Conservation (phyloP, 2,329 filamentous ascomycete species). For the Nakataea oryzae region DNA sequence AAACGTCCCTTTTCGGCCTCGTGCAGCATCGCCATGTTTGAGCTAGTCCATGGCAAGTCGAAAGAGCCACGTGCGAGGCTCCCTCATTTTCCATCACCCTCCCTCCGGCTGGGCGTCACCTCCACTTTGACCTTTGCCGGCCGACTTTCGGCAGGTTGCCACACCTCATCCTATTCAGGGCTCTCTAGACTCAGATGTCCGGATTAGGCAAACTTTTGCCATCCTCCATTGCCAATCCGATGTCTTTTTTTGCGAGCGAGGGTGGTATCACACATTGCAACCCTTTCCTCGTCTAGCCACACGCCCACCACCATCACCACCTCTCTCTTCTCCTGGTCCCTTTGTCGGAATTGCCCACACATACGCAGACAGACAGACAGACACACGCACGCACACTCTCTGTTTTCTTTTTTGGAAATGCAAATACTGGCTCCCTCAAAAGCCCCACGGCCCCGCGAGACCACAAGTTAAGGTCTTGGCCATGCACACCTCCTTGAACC, state of each 20-base stretch:
- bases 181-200: neutral
- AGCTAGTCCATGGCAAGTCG: neutral
- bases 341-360: neutral
- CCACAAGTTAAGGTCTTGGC: neutral
- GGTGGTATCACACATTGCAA: neutral
- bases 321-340: neutral
- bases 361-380: no score
- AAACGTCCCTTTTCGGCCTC: neutral
- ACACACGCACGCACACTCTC: no score
- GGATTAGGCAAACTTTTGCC: neutral
- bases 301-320: neutral
- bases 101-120: no score
- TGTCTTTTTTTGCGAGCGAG: no score
- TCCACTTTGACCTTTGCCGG: no score
- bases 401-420: no score
- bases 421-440: neutral
- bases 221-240: neutral
- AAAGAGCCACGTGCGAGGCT: neutral
- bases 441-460: neutral
- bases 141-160: neutral
- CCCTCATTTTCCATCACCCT: neutral
- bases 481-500: neutral
- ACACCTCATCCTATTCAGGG: neutral
- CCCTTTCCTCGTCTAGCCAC: neutral
- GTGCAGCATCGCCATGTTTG: neutral